Conservation (phyloP, 2,329 filamentous ascomycete genomes). For the Trichoderma endophyticum region DNA sequence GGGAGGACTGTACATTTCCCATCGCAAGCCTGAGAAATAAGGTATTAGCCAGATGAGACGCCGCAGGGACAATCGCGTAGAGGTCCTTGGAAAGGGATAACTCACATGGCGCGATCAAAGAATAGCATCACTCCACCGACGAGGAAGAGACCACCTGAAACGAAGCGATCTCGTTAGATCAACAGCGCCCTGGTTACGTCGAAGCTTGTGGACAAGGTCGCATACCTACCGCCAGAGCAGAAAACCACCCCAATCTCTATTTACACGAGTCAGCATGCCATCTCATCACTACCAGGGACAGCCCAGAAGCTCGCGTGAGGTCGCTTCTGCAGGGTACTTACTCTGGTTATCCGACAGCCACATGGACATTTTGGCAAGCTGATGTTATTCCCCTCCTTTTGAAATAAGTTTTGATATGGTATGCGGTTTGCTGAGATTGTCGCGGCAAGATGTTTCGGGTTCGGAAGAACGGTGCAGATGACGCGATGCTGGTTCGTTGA, state of each 20-base stretch:
- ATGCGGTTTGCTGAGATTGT: neutral
- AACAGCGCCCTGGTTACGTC: conserved; percentile 19
- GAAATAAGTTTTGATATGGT: neutral
- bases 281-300: neutral
- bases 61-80: neutral
- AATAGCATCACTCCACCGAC: conserved; percentile 93
- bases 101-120: conserved; percentile 93
- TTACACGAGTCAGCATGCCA: conserved; percentile 31
- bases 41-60: neutral
- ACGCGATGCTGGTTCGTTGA: neutral
- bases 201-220: conserved; percentile 22
- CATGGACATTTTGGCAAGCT: conserved; percentile 60
- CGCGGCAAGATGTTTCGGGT: neutral
- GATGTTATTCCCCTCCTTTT: neutral
- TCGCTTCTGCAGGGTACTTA: conserved; percentile 48
- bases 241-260: conserved; percentile 95
- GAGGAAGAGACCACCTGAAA: conserved; percentile 84
- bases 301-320: neutral
- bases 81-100: neutral
- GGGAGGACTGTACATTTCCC: conserved; percentile 70
- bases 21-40: conserved; percentile 71
- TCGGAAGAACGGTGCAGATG: neutral
- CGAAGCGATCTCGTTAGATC: conserved; percentile 14
- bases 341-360: conserved; percentile 96
- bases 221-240: conserved; percentile 86